A percentile compares a stretch with the other conserved stretches of the same genome.
Evolutionary conservation across 2,329 filamentous ascomycete genomes (phyloP).

Genomic region (Tolypocladium amazonense): DNA sequence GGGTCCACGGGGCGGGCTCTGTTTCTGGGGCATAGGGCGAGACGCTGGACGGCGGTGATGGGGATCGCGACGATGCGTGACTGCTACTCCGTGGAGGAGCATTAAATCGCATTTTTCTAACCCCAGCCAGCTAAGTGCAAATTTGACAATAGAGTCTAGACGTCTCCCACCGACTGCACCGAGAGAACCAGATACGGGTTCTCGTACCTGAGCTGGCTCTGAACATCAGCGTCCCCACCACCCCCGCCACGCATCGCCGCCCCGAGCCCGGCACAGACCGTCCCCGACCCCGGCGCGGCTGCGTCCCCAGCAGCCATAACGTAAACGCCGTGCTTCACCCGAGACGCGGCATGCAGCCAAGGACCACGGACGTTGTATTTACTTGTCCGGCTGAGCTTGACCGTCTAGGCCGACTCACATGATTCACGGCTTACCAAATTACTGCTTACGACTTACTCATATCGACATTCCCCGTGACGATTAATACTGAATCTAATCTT

Average conservation of each 20-base stretch:
- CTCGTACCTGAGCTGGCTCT: too few relatives aligned
- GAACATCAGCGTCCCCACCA: too few relatives aligned
- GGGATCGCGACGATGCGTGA: not conserved
- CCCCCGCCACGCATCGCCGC: not conserved
- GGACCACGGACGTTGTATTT: not conserved
- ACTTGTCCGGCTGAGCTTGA: not conserved
- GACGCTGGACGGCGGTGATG: too few relatives aligned
- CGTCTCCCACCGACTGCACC: too few relatives aligned
- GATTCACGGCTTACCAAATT: too few relatives aligned
- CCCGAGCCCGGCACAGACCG: not conserved
- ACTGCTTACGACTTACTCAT: too few relatives aligned
- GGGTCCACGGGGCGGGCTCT: not conserved
- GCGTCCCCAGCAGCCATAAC: not conserved
- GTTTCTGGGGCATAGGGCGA: too few relatives aligned
- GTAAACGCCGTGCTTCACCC: not conserved
- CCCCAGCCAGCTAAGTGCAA: too few relatives aligned
- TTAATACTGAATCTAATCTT: not conserved
- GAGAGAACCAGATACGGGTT: too few relatives aligned
- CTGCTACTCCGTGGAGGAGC: too few relatives aligned
- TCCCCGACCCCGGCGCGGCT: not conserved
- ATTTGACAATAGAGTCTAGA: too few relatives aligned
- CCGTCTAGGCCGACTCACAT: not conserved
- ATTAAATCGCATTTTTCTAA: too few relatives aligned
- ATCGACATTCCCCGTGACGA: not conserved
- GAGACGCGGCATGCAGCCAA: not conserved